Base-by-base conservation (phyloP, 139 green algal genomes). In the Chlamydomonas incerta region DNA sequence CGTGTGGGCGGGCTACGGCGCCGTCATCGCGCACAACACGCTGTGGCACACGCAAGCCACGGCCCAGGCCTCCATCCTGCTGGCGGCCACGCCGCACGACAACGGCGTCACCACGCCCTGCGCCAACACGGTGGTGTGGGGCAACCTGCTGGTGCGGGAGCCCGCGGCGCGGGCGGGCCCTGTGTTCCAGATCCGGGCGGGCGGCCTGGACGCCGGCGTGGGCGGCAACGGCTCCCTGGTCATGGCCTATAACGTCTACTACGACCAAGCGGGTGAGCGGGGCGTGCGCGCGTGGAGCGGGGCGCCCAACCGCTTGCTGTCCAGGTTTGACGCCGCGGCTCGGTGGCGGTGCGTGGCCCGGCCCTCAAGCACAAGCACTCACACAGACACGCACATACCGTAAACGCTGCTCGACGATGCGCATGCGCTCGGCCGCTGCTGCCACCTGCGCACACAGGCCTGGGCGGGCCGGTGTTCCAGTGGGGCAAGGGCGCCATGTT, bases 401-500 rank as follows among this genome's bases (percentile, higher is more conserved):
- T n/a, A n/a, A n/a, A n/a, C n/a, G n/a, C n/a, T n/a, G n/a, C n/a
- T n/a, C n/a, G n/a, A n/a, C n/a, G n/a, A n/a, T n/a, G n/a, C n/a
- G n/a, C n/a, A n/a, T n/a, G n/a, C n/a, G n/a, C n/a, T n/a, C n/a
- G n/a, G n/a, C n/a, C n/a, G n/a, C n/a, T n/a, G 41, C 41, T 13
- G 6, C 41, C 41, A 50, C 41, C 5, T 50, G 41, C 8, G 41
- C 41, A 5, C 41, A 50, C 41, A 50, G 41, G 41, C 41, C 41
- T 50, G 41, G 41, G 41, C 41, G 41, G 41, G 9, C 55, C 63
- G 24, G 57, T 58, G 13, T 87, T 87, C 60, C 58, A 74, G 60
- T 87, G 82, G 82, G 82, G 82, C 72, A 41, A 37, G 33, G 72
- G 82, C 41, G 82, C 72, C 31, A 82, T 87, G 72, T 62, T 87